phyloP scores from a whole-genome alignment of 106 monocot genomes.

The Phalaenopsis equestris region DNA sequence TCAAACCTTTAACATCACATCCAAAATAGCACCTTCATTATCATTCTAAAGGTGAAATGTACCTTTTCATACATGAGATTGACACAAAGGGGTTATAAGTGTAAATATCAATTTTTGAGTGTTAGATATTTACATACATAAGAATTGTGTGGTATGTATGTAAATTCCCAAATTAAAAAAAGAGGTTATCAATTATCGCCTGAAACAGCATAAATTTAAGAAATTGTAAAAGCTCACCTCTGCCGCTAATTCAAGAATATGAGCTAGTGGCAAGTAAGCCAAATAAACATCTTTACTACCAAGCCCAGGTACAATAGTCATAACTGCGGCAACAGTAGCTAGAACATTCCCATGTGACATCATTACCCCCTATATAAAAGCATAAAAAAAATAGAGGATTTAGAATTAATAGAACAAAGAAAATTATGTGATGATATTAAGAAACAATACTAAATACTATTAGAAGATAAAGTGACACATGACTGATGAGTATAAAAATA shows the following conservation, averaged over 20 bases:
- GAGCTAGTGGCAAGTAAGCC: slow-evolving; percentile 94
- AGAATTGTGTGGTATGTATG: too few species aligned
- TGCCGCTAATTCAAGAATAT: slow-evolving; percentile 97
- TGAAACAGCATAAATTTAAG: not conserved
- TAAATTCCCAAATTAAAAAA: not conserved
- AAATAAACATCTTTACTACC: slow-evolving; percentile 83
- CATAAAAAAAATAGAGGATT: too few species aligned
- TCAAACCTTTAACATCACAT: too few species aligned
- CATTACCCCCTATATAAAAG: slow-evolving; percentile 76
- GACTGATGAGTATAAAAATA: too few species aligned
- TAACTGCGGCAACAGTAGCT: slow-evolving; percentile 78
- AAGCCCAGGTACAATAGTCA: slow-evolving; percentile 89
- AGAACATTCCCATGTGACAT: slow-evolving; percentile 93
- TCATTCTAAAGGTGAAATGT: too few species aligned
- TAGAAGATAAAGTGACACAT: too few species aligned
- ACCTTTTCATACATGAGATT: too few species aligned
- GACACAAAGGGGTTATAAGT: too few species aligned
- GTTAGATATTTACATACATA: too few species aligned
- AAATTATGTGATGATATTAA: not conserved
- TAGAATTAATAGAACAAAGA: not conserved
- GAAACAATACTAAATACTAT: too few species aligned
- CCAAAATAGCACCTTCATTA: too few species aligned
- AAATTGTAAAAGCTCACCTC: slow-evolving; percentile 41
- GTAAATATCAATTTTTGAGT: too few species aligned
- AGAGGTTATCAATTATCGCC: not conserved